phyloP scores from a whole-genome alignment of 2,329 filamentous ascomycete species.

The Thielaviopsis cerberus region DNA sequence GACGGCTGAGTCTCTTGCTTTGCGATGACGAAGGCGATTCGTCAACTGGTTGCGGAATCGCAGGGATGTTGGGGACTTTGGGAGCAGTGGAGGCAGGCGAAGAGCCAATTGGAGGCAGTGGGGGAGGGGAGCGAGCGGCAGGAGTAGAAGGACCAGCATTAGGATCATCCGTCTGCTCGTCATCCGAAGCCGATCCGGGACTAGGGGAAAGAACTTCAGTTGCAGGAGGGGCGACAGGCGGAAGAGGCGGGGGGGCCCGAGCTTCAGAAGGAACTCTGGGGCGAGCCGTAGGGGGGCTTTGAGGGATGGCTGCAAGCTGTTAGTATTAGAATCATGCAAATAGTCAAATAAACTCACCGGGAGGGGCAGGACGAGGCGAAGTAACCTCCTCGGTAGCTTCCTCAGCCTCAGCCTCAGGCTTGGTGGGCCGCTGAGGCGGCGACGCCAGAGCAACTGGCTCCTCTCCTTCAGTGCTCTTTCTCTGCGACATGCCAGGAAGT shows the following conservation, averaged over 20 bases:
- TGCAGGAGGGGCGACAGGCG: conserved; percentile 32
- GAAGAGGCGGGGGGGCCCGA: conserved; percentile 39
- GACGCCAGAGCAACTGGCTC: conserved; percentile 25
- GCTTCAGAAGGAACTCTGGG: conserved; percentile 38
- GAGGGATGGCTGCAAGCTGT: conserved; percentile 24
- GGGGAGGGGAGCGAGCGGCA: conserved; percentile 21
- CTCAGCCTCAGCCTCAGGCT: background rate
- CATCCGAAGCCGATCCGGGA: conserved; percentile 70
- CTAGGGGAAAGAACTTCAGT: conserved; percentile 44
- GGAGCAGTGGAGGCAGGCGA: conserved; percentile 12
- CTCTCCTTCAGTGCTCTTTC: conserved; percentile 3
- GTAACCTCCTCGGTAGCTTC: conserved; percentile 14
- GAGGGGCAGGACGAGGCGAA: conserved; percentile 6
- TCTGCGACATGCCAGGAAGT: conserved; percentile 50
- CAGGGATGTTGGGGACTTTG: conserved; percentile 18
- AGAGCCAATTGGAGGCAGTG: conserved; percentile 18
- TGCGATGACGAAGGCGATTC: conserved; percentile 26
- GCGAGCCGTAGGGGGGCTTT: conserved; percentile 35
- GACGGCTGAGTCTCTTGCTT: conserved; percentile 37
- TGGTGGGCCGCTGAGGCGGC: conserved; percentile 1
- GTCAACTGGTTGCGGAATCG: conserved; percentile 20
- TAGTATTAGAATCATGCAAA: background rate
- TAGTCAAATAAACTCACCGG: background rate
- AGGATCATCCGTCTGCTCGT: conserved; percentile 49
- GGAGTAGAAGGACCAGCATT: conserved; percentile 25